phyloP scores from a whole-genome alignment of 805 yeast genomes.

The Candida suzukii region DNA sequence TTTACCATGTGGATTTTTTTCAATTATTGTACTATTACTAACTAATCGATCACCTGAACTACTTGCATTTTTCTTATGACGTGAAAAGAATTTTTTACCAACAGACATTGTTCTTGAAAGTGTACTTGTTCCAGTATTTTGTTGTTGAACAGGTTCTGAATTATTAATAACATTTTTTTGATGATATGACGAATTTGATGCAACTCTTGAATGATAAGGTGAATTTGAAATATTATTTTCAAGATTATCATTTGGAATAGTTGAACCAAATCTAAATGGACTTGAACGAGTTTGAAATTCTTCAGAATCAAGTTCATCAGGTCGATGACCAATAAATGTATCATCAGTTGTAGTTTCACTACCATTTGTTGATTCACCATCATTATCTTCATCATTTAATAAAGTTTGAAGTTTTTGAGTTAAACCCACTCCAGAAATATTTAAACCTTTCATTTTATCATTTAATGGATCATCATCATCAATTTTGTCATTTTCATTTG shows the following conservation, averaged over 20 bases:
- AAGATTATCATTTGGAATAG: not conserved
- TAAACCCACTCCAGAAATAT: constrained; percentile 12
- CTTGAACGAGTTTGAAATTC: constrained; percentile 1
- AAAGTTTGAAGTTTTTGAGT: not conserved
- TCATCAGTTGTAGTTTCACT: constrained; percentile 1
- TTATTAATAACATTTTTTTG: no score
- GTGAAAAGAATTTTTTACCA: constrained; percentile 15
- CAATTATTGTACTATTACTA: not conserved
- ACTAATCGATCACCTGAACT: constrained; percentile 6
- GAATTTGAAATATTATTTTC: not conserved
- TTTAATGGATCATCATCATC: not conserved
- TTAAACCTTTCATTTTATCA: constrained; percentile 12
- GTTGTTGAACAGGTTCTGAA: not conserved
- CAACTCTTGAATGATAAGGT: not conserved
- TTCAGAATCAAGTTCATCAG: not conserved
- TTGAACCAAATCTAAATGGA: constrained; percentile 13
- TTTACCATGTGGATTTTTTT: constrained; percentile 7
- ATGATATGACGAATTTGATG: not conserved
- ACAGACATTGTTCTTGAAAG: constrained; percentile 15
- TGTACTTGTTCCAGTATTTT: constrained; percentile 4
- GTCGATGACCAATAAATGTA: not conserved
- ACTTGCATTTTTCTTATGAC: constrained; percentile 21
- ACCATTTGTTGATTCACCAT: not conserved
- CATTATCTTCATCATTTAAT: not conserved
- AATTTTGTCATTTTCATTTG: not conserved